These are phyloP conservation scores for Hygrocybe punicea DNA, from an alignment of 768 basidiomycete genomes.

Conservation along the genomic window DNA sequence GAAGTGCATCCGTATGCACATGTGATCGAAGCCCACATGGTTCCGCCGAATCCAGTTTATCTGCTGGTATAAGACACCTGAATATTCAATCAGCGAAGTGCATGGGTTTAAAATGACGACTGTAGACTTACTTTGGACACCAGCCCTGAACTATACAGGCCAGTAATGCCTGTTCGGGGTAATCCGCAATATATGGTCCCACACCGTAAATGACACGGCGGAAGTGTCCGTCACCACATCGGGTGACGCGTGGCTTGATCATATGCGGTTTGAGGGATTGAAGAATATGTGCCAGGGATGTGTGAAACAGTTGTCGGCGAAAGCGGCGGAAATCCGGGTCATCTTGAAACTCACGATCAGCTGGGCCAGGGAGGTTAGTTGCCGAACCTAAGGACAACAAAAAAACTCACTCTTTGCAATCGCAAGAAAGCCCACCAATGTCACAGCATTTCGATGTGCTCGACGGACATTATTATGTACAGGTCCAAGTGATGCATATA, in stretches of 20 bases:
- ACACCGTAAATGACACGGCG: constrained; percentile 21
- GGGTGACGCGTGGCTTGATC: constrained; percentile 21
- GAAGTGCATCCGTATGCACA: not conserved
- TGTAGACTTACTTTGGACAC: constrained; percentile 26
- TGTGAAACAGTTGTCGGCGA: constrained; percentile 24
- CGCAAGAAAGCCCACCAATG: constrained; percentile 32
- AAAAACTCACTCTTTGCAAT: constrained; percentile 35
- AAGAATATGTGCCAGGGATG: constrained; percentile 16
- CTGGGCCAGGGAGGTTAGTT: constrained; percentile 1
- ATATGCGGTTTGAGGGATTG: constrained; percentile 21
- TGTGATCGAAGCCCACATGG: not conserved
- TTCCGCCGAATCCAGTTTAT: constrained; percentile 11
- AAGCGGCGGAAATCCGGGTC: constrained; percentile 19
- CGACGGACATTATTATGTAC: constrained; percentile 28
- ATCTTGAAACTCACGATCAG: constrained; percentile 13
- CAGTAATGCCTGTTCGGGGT: constrained; percentile 25
- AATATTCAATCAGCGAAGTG: not conserved
- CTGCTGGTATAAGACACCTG: constrained; percentile 13
- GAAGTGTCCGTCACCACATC: constrained; percentile 28
- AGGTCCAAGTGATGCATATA: constrained; percentile 31
- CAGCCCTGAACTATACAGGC: constrained; percentile 23
- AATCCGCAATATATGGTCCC: constrained; percentile 30
- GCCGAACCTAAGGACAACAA: not conserved
- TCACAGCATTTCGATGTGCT: constrained; percentile 28
- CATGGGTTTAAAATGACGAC: not conserved